Base-by-base conservation (phyloP, 129 eudicot genomes). In the Flaveria robusta region DNA sequence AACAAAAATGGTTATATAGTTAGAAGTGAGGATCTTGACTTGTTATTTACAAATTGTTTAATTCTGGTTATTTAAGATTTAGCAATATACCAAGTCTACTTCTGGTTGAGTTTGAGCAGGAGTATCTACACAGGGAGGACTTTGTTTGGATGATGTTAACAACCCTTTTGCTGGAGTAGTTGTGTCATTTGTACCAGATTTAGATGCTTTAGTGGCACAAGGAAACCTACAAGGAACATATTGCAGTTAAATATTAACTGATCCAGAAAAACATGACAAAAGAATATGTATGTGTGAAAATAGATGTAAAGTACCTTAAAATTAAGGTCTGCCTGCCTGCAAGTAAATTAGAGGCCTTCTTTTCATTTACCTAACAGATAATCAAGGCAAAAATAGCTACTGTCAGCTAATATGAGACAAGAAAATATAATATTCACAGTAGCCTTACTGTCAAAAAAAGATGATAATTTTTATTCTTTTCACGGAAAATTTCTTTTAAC, bases 91-190 rank as follows among this genome's bases (percentile, higher is more conserved):
- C 87, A 66, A 20, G 70, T 88, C 91, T 58, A 59, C 81, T 69
- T 85, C 84, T 37, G 84, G 43, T 59, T 86, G 88, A 86, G 89
- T 81, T 68, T 81, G 82, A 20, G 74, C 83, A 63, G 87, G 74
- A 52, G 81, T 60, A 42, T 83, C 83, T 69, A 75, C 67, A 64
- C 14, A 74, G 16, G 66, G 79, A 79, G 85, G 69, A 78, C 73
- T 81, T 74, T 75, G 81, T 82, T 86, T 92, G 72, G 85, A 89
- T 12, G 84, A 81, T 15, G 84, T 54, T 65, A 85, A 62, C 62
- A 85, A 51, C 34, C 71, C 88, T 80, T 93, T 93, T 54, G 92
- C 89, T 51, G 88, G 94, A 39, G 98, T 85, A 39, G 79, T 13
- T 62, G 11, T 84, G 42, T 77, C 93, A 74, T 60, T 56, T 77